phyloP scores from a whole-genome alignment of 2,329 filamentous ascomycete species.

The Ascochyta rabiei region DNA sequence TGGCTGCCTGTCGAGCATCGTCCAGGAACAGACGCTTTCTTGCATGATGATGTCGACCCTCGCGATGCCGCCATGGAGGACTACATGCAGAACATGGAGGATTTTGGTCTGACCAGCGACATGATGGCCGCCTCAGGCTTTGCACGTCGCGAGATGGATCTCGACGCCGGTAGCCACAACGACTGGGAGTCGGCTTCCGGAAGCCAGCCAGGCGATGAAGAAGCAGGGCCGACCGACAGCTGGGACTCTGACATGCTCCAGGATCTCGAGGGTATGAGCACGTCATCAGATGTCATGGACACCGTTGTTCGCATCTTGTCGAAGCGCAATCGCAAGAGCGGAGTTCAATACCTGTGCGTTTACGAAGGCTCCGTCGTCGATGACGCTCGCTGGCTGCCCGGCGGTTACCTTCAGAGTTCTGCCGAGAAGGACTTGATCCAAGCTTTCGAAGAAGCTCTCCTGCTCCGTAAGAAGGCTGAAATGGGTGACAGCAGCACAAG shows the following conservation, averaged over 20 bases:
- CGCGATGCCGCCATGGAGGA: conserved; percentile 61
- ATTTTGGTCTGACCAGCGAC: conserved; percentile 49
- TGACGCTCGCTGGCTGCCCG: conserved; percentile 58
- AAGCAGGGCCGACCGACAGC: conserved; percentile 25
- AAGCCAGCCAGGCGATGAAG: conserved; percentile 16
- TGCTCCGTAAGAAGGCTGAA: conserved; percentile 22
- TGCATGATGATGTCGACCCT: conserved; percentile 28
- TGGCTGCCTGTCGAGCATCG: conserved; percentile 38
- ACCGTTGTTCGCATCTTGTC: conserved; percentile 53
- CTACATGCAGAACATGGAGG: conserved; percentile 71
- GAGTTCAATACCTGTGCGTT: conserved; percentile 60
- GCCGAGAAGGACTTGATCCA: conserved; percentile 36
- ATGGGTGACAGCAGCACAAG: conserved; percentile 29
- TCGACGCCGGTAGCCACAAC: conserved; percentile 40
- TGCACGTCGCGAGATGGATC: conserved; percentile 42
- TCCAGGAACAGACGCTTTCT: conserved; percentile 29
- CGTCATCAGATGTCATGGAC: conserved; percentile 55
- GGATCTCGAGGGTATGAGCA: conserved; percentile 58
- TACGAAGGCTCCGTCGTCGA: conserved; percentile 52
- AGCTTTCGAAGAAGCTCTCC: conserved; percentile 32
- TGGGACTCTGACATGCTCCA: conserved; percentile 55
- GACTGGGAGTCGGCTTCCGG: conserved; percentile 37
- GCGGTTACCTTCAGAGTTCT: conserved; percentile 28
- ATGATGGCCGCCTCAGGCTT: conserved; percentile 33
- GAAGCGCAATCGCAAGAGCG: conserved; percentile 53